phyloP scores from a whole-genome alignment of 176 grass and related monocot species.

The Oryza nivara region DNA sequence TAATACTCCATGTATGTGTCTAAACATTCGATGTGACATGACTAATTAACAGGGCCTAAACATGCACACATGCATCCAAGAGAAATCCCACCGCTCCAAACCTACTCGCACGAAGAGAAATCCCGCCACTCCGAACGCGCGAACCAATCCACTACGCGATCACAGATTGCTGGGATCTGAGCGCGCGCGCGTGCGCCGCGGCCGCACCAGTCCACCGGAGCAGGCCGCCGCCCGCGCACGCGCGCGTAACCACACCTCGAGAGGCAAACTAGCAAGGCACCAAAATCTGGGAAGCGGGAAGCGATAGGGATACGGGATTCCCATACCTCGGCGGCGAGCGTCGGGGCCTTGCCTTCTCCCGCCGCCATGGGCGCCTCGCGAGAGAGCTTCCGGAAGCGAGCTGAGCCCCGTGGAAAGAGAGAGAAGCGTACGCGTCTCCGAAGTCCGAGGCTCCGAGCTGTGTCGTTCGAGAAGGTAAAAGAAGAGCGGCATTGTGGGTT shows the following conservation, averaged over 20 bases:
- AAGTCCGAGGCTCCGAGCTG: too few species aligned
- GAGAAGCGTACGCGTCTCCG: background rate
- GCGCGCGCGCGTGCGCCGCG: background rate
- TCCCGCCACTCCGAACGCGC: background rate
- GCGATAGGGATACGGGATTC: background rate
- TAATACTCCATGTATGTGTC: too few species aligned
- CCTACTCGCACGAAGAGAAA: background rate
- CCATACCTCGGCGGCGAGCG: conserved; percentile 16
- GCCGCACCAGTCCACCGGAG: background rate
- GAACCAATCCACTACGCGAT: background rate
- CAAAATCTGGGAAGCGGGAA: background rate
- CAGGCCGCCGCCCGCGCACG: too few species aligned
- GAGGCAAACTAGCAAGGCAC: background rate
- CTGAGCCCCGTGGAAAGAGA: conserved; percentile 1
- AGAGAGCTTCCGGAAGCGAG: conserved; percentile 18
- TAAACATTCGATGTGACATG: too few species aligned
- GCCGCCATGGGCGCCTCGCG: background rate
- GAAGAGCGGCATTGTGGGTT: too few species aligned
- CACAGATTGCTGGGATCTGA: background rate
- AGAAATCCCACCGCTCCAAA: background rate
- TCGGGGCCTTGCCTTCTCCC: conserved; percentile 9
- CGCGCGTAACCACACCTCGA: background rate
- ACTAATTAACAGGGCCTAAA: background rate
- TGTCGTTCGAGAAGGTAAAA: too few species aligned
- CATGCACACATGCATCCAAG: background rate